Evolutionary conservation across 805 yeast species (phyloP).

Genomic region (Lipomyces yamadae): DNA sequence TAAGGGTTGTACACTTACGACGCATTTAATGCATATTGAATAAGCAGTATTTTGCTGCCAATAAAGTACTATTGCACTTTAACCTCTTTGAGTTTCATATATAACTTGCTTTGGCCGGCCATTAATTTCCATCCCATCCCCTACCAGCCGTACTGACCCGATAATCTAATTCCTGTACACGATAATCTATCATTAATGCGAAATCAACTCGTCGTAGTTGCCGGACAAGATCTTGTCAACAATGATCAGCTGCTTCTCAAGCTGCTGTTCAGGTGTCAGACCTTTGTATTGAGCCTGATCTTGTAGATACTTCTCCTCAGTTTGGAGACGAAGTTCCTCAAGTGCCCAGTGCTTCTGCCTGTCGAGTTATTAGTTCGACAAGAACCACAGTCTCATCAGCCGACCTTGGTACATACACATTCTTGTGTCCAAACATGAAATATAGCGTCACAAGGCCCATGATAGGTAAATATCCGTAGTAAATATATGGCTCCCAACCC

Average conservation of each 20-base stretch:
- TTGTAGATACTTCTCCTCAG: slow-evolving; percentile 65
- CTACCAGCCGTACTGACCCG: neutral
- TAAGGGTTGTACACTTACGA: neutral
- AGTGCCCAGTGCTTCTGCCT: slow-evolving; percentile 74
- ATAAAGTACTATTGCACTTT: neutral
- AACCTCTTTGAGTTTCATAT: neutral
- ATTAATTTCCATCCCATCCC: neutral
- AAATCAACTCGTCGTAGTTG: slow-evolving; percentile 66
- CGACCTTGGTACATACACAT: slow-evolving; percentile 41
- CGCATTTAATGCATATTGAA: slow-evolving; percentile 6
- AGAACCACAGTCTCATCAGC: neutral
- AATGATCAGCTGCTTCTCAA: slow-evolving; percentile 73
- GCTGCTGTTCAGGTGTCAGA: slow-evolving; percentile 58
- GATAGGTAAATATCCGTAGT: slow-evolving; percentile 74
- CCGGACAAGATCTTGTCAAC: slow-evolving; percentile 82
- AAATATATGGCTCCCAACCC: slow-evolving; percentile 83
- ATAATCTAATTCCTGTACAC: neutral
- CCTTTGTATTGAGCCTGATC: slow-evolving; percentile 53
- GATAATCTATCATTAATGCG: slow-evolving; percentile 21
- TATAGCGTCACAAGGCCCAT: slow-evolving; percentile 60
- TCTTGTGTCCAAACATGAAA: slow-evolving; percentile 57
- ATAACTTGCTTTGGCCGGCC: neutral
- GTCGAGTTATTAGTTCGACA: neutral
- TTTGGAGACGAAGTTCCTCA: slow-evolving; percentile 78
- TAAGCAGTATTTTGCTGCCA: neutral